These are phyloP conservation scores for Saccharomycopsis sp. DNA, from an alignment of 805 yeast species.

Conservation along the genomic window DNA sequence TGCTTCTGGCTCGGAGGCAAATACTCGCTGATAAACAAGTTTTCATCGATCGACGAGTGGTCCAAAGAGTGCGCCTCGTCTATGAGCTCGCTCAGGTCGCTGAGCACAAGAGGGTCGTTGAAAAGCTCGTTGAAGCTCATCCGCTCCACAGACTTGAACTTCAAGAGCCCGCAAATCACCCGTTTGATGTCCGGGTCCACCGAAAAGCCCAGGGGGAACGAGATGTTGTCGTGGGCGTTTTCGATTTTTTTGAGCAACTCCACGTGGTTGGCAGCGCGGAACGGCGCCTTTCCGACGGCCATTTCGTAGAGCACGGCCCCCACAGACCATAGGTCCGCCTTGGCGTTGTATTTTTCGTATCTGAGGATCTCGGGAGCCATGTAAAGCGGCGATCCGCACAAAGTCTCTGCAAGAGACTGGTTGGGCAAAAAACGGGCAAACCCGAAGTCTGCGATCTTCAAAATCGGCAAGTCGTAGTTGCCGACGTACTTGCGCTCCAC, in stretches of 20 bases:
- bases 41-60: slow-evolving; percentile 66
- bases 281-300: slow-evolving; percentile 96
- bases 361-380: slow-evolving; percentile 98
- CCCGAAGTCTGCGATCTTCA: slow-evolving; percentile 96
- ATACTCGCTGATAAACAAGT: slow-evolving; percentile 80
- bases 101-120: slow-evolving; percentile 55
- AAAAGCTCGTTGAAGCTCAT: slow-evolving; percentile 87
- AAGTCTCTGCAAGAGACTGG: slow-evolving; percentile 90
- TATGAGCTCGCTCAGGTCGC: slow-evolving; percentile 37
- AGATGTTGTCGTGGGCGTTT: slow-evolving; percentile 66
- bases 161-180: slow-evolving; percentile 69
- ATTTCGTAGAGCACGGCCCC: slow-evolving; percentile 95
- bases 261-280: slow-evolving; percentile 87
- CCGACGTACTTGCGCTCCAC: slow-evolving; percentile 58
- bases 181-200: slow-evolving; percentile 59
- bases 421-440: slow-evolving; percentile 93
- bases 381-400: slow-evolving; percentile 95
- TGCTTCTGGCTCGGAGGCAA: slow-evolving; percentile 31
- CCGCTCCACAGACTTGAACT: slow-evolving; percentile 80
- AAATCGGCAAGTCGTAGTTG: slow-evolving; percentile 78
- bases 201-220: slow-evolving; percentile 64
- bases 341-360: slow-evolving; percentile 93
- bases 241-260: slow-evolving; percentile 85
- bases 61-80: slow-evolving; percentile 44
- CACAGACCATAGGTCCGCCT: slow-evolving; percentile 96